Evolutionary conservation across 1,284 basidiomycete species (phyloP), one percentile per base, ranked within the genome.

Genomic region (Heterobasidion irregulare): DNA sequence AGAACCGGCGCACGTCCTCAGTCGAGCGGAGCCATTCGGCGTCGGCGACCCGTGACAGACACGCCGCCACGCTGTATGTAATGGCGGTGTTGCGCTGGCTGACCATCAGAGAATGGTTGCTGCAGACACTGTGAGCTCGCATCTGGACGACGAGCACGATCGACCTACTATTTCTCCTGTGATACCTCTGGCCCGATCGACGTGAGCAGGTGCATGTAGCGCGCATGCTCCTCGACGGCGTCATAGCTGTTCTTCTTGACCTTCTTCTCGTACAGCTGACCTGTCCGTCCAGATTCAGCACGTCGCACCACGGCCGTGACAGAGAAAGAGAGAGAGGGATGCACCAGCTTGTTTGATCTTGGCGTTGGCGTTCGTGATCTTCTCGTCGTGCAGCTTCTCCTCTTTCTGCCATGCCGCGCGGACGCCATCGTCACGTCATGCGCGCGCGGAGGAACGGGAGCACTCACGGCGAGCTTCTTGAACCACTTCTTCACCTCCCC

Each of bases 401-500:
- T 87, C 88, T 75, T 88, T 90, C 88, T 91, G 64, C 26, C 26
- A 26, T 10, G 44, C 43, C 18, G 18, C 16, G 32, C 49, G n/a
- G 12, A 33, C 16, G 15, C 16, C 15, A 6, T 50, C 6, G 49
- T 35, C 32, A 19, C 13, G 32, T 34, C 19, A 8, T 34, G 36
- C 12, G 18, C 26, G 38, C 16, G 12, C 26, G 19, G 35, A n/a
- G 44, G 13, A 7, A n/a, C 18, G 36, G 26, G 34, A 9, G 12
- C 7, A 68, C 75, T 59, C 63, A 89, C 89, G 53, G 82, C 77
- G 50, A 91, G 75, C 67, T 83, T 89, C 78, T 87, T 89, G 74
- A 90, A 84, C 85, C 87, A 90, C 62, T 87, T 91, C 73, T 83
- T 85, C 45, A 90, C 80, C 59, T 90, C 88, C 41, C 72, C 68